These are phyloP conservation scores for Acidiella bohemica DNA, from an alignment of 495 filamentous ascomycete genomes.

Conservation along the genomic window DNA sequence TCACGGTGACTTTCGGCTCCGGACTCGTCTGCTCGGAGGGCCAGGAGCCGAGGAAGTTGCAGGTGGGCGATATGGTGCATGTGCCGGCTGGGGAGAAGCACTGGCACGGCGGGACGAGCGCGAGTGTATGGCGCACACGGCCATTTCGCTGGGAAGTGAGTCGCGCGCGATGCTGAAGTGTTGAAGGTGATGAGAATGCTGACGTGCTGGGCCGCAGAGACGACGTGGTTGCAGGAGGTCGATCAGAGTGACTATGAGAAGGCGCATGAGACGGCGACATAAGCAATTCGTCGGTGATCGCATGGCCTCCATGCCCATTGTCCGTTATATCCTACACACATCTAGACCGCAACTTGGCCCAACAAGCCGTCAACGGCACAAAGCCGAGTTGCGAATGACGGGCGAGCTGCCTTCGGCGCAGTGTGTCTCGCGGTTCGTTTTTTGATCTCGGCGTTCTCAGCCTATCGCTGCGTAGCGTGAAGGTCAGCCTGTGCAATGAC, in stretches of 20 bases:
- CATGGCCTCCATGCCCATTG: too few species aligned
- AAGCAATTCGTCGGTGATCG: too few species aligned
- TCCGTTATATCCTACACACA: too few species aligned
- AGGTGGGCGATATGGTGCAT: constrained; percentile 20
- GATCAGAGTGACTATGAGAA: constrained; percentile 18
- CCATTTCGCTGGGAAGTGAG: constrained; percentile 18
- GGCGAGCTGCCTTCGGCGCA: too few species aligned
- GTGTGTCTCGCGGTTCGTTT: too few species aligned
- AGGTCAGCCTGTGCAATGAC: too few species aligned
- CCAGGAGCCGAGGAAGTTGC: constrained; percentile 10
- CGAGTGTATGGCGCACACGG: constrained; percentile 17
- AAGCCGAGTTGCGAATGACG: too few species aligned
- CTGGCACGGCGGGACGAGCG: constrained; percentile 17
- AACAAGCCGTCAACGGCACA: too few species aligned
- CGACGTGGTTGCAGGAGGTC: constrained; percentile 16
- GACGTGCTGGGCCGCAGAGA: constrained; percentile 11
- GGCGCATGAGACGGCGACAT: constrained; percentile 14
- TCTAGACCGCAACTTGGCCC: too few species aligned
- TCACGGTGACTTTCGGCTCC: constrained; percentile 17
- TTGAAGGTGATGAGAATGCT: neutral
- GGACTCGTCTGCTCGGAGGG: constrained; percentile 18
- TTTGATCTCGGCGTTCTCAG: too few species aligned
- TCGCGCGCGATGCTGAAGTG: neutral
- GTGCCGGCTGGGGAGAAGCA: constrained; percentile 17
- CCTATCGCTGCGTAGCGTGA: too few species aligned